These are phyloP conservation scores for Agarophyton chilense DNA, from an alignment of 23 red algal genomes.

Conservation along the genomic window DNA sequence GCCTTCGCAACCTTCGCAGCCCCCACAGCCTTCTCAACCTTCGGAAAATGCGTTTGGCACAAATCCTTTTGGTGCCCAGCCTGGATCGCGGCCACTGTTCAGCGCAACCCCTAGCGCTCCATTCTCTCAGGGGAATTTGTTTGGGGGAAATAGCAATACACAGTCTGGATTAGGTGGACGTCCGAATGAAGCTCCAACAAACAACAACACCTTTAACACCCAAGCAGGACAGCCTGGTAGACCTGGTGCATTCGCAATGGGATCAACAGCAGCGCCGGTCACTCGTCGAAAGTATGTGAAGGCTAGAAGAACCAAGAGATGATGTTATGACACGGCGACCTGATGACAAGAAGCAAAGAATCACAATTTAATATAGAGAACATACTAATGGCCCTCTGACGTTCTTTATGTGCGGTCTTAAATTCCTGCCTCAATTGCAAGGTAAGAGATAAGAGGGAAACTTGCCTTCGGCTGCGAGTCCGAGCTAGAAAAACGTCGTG, in stretches of 20 bases:
- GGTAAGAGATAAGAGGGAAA: too few species aligned
- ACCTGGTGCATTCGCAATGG: constrained; percentile 20
- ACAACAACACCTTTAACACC: not conserved
- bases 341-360: too few species aligned
- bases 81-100: not conserved
- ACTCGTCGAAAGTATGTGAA: not conserved
- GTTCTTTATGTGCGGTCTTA: too few species aligned
- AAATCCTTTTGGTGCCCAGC: not conserved
- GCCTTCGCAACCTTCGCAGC: not conserved
- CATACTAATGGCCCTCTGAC: too few species aligned
- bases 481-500: too few species aligned
- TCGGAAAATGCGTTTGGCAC: not conserved
- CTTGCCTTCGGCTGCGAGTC: too few species aligned
- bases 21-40: too few species aligned
- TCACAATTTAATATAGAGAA: too few species aligned
- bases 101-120: constrained; percentile 7
- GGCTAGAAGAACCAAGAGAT: constrained; percentile 7
- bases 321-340: not conserved
- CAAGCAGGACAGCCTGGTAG: not conserved
- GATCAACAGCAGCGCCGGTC: not conserved
- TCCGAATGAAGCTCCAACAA: not conserved
- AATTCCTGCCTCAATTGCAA: too few species aligned
- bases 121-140: not conserved
- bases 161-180: not conserved
- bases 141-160: constrained; percentile 8